Percentiles rank a stretch among this genome's conserved stretches.
Evolutionary conservation across 176 grass and related monocot species (phyloP).

Genomic region (Ensete ventricosum): DNA sequence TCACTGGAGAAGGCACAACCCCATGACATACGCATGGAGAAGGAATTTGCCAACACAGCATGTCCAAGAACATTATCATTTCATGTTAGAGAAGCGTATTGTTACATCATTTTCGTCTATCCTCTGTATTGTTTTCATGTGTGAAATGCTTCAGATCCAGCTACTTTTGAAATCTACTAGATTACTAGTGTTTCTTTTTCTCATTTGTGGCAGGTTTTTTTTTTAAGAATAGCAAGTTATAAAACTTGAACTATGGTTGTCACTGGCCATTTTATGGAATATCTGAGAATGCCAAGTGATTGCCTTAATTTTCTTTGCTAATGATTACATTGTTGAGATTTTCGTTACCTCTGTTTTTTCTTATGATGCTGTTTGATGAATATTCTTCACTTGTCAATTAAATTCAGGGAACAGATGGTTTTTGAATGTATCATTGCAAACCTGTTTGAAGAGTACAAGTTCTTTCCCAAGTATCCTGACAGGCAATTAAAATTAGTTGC

Average conservation of each 20-base stretch:
- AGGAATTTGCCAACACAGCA: no score
- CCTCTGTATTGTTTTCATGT: no score
- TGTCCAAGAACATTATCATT: no score
- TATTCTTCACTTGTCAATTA: slow-evolving; percentile 10
- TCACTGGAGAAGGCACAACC: no score
- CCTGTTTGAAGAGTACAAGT: slow-evolving; percentile 95
- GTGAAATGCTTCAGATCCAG: no score
- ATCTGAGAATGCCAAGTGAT: no score
- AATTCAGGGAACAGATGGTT: slow-evolving; percentile 59
- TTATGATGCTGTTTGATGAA: background rate
- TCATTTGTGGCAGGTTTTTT: background rate
- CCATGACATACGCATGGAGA: no score
- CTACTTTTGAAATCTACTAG: background rate
- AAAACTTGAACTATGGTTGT: background rate
- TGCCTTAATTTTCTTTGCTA: background rate
- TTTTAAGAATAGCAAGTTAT: background rate
- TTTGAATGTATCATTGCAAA: slow-evolving; percentile 84
- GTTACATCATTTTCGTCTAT: no score
- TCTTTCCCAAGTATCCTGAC: slow-evolving; percentile 94
- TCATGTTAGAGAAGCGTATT: no score
- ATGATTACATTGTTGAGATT: background rate
- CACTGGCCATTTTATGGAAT: no score
- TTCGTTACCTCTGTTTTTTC: no score
- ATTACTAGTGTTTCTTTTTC: background rate
- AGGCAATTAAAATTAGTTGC: slow-evolving; percentile 77